phyloP scores from a whole-genome alignment of 2,329 filamentous ascomycete species.

The Fusarium temperatum region DNA sequence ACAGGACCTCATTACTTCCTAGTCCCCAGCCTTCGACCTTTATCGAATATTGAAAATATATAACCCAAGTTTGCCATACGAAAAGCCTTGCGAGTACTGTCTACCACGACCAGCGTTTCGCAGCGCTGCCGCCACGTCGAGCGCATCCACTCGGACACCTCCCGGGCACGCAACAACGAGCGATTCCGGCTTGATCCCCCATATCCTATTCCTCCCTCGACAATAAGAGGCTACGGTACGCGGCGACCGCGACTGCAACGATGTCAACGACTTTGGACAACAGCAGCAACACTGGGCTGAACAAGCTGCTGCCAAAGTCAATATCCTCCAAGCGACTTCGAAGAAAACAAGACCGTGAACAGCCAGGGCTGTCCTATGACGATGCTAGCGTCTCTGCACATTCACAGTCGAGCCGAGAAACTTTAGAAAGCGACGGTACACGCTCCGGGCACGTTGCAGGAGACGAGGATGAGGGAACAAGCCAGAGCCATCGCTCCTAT shows the following conservation, averaged over 20 bases:
- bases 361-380: constrained; percentile 39
- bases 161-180: constrained; percentile 5
- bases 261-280: constrained; percentile 35
- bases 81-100: not conserved
- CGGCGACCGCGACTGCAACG: not conserved
- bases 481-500: constrained; percentile 48
- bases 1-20: constrained; percentile 14
- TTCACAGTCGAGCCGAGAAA: constrained; percentile 52
- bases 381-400: constrained; percentile 44
- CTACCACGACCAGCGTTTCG: constrained; percentile 3
- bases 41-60: not conserved
- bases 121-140: constrained; percentile 5
- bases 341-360: constrained; percentile 57
- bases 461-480: constrained; percentile 46
- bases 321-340: constrained; percentile 60
- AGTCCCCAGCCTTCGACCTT: not conserved
- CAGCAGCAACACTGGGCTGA: constrained; percentile 50
- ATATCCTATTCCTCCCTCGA: not conserved
- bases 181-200: not conserved
- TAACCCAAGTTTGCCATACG: not conserved
- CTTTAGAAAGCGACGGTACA: constrained; percentile 48
- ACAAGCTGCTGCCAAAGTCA: constrained; percentile 63
- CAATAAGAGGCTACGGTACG: not conserved
- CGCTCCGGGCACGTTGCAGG: constrained; percentile 45
- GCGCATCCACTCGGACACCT: constrained; percentile 25